Evolutionary conservation across 441 rosid species (phyloP).

Genomic region (Erodium trifolium): DNA sequence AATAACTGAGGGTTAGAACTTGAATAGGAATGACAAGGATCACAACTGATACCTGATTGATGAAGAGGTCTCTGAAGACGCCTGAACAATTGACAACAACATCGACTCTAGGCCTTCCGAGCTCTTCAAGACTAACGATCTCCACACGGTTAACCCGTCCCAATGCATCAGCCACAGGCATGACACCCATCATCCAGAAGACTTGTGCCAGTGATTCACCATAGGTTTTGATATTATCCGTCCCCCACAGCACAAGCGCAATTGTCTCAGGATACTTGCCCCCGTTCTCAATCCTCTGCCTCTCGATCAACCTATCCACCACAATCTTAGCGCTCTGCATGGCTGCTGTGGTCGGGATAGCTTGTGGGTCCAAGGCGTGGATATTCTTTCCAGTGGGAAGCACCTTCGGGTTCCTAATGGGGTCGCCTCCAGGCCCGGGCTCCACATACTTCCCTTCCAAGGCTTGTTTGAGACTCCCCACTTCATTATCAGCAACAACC

Average conservation of each 20-base stretch:
- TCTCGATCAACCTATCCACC: constrained; percentile 82
- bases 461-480: constrained; percentile 93
- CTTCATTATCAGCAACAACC: constrained; percentile 84
- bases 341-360: constrained; percentile 96
- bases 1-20: too few species aligned
- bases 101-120: constrained; percentile 96
- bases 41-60: constrained; percentile 63
- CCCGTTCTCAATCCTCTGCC: constrained; percentile 79
- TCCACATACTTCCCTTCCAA: constrained; percentile 88
- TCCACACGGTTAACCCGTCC: constrained; percentile 94
- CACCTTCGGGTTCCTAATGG: constrained; percentile 61
- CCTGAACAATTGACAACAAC: constrained; percentile 99
- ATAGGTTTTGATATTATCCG: constrained; percentile 96
- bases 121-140: constrained; percentile 85
- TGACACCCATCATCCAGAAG: constrained; percentile 97
- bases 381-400: constrained; percentile 97
- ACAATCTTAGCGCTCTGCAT: constrained; percentile 90
- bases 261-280: constrained; percentile 96
- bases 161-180: constrained; percentile 77
- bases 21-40: not conserved
- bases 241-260: constrained; percentile 97
- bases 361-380: constrained; percentile 93
- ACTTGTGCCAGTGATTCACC: constrained; percentile 65
- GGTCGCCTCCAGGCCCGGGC: constrained; percentile 99
- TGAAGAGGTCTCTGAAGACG: constrained; percentile 93